Conservation (phyloP, 345 rosid species). For the Dipteronia sinensis region DNA sequence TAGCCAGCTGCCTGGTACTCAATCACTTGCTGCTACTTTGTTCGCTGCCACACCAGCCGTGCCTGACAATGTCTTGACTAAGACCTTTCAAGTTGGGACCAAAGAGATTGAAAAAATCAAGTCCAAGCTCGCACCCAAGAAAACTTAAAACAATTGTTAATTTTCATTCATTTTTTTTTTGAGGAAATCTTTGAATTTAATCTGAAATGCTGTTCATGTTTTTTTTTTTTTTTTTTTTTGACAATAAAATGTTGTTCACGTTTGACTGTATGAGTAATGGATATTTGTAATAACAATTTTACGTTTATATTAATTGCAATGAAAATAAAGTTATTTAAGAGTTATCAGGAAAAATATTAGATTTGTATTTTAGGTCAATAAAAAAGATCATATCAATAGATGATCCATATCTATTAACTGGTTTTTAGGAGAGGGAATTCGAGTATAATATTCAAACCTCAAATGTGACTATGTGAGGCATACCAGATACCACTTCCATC, state of each 20-base stretch:
- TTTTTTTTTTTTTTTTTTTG: no score
- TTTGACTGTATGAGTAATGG: neutral
- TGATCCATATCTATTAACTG: no score
- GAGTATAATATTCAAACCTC: no score
- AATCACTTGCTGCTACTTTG: constrained; percentile 43
- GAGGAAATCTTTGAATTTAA: neutral
- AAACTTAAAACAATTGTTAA: constrained; percentile 13
- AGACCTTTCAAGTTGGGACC: constrained; percentile 62
- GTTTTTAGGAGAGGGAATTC: no score
- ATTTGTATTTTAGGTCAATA: no score
- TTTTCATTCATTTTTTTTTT: neutral
- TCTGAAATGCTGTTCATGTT: neutral
- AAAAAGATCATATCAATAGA: no score
- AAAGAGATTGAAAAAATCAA: constrained; percentile 60
- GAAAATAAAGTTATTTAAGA: neutral
- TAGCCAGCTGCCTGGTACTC: constrained; percentile 69
- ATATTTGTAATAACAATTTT: neutral
- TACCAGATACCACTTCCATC: no score
- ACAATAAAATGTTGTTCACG: no score
- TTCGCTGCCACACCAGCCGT: constrained; percentile 51
- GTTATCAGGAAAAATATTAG: no score
- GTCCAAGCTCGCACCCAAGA: constrained; percentile 53
- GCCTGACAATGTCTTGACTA: constrained; percentile 61
- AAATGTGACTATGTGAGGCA: no score
- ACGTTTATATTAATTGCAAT: neutral